phyloP scores from a whole-genome alignment of 2,329 filamentous ascomycete genomes.

The Penicillium digitatum region DNA sequence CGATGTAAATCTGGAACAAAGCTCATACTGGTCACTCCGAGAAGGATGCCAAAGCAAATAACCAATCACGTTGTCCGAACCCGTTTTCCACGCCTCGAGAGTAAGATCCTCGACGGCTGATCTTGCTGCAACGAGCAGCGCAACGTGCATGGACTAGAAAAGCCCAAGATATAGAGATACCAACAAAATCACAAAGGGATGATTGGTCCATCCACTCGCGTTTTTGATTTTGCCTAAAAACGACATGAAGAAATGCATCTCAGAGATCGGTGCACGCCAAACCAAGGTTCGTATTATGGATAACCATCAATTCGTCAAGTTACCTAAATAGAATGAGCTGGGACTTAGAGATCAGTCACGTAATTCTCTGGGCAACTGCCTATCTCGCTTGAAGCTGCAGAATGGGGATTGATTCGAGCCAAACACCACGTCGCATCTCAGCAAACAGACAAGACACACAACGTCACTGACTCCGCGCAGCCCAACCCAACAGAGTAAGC shows the following conservation, averaged over 20 bases:
- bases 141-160: not conserved
- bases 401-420: not conserved
- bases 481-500: no score
- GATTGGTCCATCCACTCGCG: not conserved
- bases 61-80: not conserved
- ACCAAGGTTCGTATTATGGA: not conserved
- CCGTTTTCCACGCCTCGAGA: no score
- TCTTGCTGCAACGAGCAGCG: not conserved
- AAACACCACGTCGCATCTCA: not conserved
- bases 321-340: no score
- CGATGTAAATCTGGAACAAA: no score
- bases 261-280: not conserved
- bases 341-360: not conserved
- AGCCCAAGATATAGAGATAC: not conserved
- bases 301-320: not conserved
- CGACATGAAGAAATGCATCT: no score
- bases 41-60: not conserved
- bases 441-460: not conserved
- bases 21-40: no score
- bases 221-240: not conserved
- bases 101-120: not conserved
- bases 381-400: not conserved
- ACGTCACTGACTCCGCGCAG: not conserved
- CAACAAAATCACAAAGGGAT: not conserved
- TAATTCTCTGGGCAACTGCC: not conserved